A percentile compares a stretch with the other conserved stretches of the same genome.
Evolutionary conservation across 208 protist genomes (phyloP).

Genomic region (Angomonas ambiguus): DNA sequence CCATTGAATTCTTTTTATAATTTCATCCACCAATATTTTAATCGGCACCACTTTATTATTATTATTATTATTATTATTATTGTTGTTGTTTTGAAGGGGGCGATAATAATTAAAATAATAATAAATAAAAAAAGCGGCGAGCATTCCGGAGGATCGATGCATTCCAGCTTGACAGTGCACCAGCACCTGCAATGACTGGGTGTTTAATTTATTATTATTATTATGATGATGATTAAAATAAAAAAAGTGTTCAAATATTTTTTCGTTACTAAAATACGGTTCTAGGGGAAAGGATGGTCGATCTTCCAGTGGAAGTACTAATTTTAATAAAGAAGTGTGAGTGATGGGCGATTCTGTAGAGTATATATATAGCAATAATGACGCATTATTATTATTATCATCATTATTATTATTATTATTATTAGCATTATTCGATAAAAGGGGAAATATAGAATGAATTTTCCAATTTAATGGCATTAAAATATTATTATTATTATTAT

Average conservation of each 20-base stretch:
- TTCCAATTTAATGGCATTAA: background rate
- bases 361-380: no score
- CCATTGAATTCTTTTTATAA: background rate
- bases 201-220: slow-evolving; percentile 6
- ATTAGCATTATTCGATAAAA: background rate
- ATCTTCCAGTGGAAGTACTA: background rate
- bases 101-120: slow-evolving; percentile 6
- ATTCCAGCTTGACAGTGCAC: slow-evolving; percentile 84
- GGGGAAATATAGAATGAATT: background rate
- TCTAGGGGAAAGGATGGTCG: background rate
- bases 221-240: background rate
- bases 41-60: no score
- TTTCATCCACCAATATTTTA: background rate
- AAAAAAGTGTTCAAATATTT: background rate
- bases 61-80: slow-evolving; percentile 6
- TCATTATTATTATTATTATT: no score
- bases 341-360: no score
- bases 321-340: background rate
- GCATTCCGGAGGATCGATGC: slow-evolving; percentile 73
- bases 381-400: no score
- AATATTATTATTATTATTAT: background rate
- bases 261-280: background rate
- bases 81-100: background rate
- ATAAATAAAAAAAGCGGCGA: slow-evolving; percentile 27
- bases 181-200: no score